phyloP scores from a whole-genome alignment of 179 eudicot genomes.

The Beta lomatogona region DNA sequence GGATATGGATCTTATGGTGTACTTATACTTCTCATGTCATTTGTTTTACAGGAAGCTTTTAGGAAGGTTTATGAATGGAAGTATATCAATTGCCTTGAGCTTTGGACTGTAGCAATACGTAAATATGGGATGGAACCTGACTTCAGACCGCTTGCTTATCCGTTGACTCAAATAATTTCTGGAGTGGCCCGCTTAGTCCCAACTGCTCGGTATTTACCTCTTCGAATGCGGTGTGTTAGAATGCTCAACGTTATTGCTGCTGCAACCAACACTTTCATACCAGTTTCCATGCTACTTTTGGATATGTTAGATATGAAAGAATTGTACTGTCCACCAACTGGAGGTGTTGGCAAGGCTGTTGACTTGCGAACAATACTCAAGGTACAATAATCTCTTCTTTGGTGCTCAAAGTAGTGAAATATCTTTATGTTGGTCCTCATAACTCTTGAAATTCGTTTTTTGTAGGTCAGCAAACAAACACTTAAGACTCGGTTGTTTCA shows the following conservation, averaged over 20 bases:
- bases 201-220: constrained; percentile 90
- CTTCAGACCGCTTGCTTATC: constrained; percentile 88
- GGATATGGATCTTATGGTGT: neutral
- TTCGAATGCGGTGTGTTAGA: constrained; percentile 83
- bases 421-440: constrained; percentile 1
- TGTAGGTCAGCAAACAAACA: constrained; percentile 75
- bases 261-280: constrained; percentile 76
- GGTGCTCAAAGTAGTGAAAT: neutral
- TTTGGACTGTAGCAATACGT: constrained; percentile 94
- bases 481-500: constrained; percentile 83
- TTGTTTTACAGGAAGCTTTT: constrained; percentile 61
- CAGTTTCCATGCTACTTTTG: constrained; percentile 79
- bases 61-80: constrained; percentile 96
- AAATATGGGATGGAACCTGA: constrained; percentile 77
- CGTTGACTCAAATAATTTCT: constrained; percentile 86
- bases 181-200: constrained; percentile 91
- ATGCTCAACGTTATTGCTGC: constrained; percentile 94
- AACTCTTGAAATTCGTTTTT: constrained; percentile 20
- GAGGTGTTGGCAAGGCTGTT: constrained; percentile 89
- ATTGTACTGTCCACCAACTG: constrained; percentile 77
- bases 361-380: constrained; percentile 66
- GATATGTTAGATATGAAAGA: constrained; percentile 98
- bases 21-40: neutral
- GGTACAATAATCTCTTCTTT: constrained; percentile 40
- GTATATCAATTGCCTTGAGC: constrained; percentile 90